phyloP scores from a whole-genome alignment of 2,329 filamentous ascomycete genomes.

The Calonectria multiphialidica region DNA sequence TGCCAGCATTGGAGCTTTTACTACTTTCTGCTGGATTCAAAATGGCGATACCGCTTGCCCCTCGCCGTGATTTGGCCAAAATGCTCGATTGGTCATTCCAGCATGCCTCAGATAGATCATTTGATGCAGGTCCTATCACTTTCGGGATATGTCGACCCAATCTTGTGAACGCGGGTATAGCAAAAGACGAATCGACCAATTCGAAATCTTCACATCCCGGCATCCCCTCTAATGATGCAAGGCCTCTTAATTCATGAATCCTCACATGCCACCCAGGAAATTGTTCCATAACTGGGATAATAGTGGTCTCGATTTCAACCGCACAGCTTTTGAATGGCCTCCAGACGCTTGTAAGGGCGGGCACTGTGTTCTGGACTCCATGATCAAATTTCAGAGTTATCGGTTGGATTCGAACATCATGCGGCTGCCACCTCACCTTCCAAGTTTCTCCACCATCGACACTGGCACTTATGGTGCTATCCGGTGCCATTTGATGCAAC shows the following conservation, averaged over 20 bases:
- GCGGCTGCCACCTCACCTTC: constrained; percentile 31
- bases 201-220: neutral
- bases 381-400: neutral
- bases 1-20: too few species aligned
- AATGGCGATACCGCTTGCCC: constrained; percentile 14
- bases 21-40: neutral
- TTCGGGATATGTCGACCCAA: constrained; percentile 13
- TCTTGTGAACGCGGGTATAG: constrained; percentile 7
- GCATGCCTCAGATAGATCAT: neutral
- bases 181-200: constrained; percentile 26
- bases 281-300: constrained; percentile 32
- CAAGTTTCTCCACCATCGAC: constrained; percentile 42
- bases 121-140: neutral
- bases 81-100: neutral
- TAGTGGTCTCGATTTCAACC: constrained; percentile 32
- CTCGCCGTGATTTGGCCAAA: neutral
- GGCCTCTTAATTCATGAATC: constrained; percentile 26
- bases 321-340: constrained; percentile 35
- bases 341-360: constrained; percentile 30
- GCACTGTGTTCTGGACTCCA: neutral
- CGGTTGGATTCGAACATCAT: neutral
- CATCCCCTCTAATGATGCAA: neutral
- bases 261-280: constrained; percentile 43
- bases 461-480: constrained; percentile 40
- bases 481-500: constrained; percentile 40